Percentiles rank a stretch among this genome's conserved stretches.
phyloP scores from a whole-genome alignment of 2,329 filamentous ascomycete species.

The Fusarium napiforme region DNA sequence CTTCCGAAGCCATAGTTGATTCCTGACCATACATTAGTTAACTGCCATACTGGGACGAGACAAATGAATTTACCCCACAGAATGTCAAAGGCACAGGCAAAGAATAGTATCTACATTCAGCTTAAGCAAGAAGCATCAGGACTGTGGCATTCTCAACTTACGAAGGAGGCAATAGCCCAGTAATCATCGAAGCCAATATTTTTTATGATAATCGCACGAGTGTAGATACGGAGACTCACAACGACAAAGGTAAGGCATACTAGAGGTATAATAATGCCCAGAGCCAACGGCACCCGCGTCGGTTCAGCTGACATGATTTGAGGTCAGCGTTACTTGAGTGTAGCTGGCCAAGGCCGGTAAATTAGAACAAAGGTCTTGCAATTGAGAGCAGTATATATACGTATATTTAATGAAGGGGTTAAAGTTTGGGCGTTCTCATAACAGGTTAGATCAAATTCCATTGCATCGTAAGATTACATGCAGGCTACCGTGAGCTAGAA shows the following conservation, averaged over 20 bases:
- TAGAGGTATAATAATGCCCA: not conserved
- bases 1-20: not conserved
- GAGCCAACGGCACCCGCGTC: not conserved
- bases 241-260: not conserved
- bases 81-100: not conserved
- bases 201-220: not conserved
- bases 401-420: not conserved
- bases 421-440: not conserved
- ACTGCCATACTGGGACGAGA: accelerated
- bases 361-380: not conserved
- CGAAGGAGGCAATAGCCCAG: not conserved
- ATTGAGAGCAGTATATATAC: not conserved
- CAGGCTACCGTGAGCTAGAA: not conserved
- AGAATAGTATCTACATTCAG: not conserved
- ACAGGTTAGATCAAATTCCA: not conserved
- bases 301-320: not conserved
- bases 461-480: not conserved
- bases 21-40: not conserved
- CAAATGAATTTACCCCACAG: not conserved
- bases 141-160: not conserved
- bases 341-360: not conserved
- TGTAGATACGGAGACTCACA: not conserved
- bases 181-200: not conserved
- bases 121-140: not conserved
- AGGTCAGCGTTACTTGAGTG: not conserved